Conservation (phyloP, 2,329 filamentous ascomycete species). For the Nemania sp. region DNA sequence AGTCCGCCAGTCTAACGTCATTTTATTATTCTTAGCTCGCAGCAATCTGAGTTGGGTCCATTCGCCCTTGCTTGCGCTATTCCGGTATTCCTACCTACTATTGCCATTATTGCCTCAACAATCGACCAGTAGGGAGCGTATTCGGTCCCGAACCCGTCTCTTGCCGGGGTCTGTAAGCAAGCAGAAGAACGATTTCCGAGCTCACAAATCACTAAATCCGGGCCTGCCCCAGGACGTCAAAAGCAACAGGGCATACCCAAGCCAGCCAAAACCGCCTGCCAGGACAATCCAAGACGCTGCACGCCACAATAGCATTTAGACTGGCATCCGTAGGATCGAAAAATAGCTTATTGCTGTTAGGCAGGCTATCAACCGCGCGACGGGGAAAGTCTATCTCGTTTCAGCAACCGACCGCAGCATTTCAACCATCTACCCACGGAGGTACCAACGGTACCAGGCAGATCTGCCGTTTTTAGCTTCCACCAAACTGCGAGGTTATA, state of each 20-base stretch:
- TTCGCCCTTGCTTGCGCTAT: slow-evolving; percentile 5
- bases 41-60: slow-evolving; percentile 2
- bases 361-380: not conserved
- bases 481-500: not conserved
- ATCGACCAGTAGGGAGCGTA: not conserved
- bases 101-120: not conserved
- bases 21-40: slow-evolving; percentile 1
- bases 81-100: slow-evolving; percentile 3
- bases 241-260: slow-evolving; percentile 1
- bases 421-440: slow-evolving; percentile 13
- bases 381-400: not conserved
- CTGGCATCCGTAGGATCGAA: not conserved
- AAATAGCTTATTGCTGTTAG: not conserved
- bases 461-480: slow-evolving; percentile 16
- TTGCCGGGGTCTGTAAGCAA: not conserved
- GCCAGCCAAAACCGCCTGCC: not conserved
- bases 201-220: not conserved
- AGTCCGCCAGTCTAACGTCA: not conserved
- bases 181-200: not conserved
- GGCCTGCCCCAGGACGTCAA: not conserved
- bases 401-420: slow-evolving; percentile 14
- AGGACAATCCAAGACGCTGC: not conserved
- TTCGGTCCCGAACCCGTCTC: slow-evolving; percentile 5
- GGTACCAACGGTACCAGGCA: not conserved
- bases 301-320: slow-evolving; percentile 4